Conservation (phyloP, 23 red algal genomes). For the Gracilariopsis chorda region DNA sequence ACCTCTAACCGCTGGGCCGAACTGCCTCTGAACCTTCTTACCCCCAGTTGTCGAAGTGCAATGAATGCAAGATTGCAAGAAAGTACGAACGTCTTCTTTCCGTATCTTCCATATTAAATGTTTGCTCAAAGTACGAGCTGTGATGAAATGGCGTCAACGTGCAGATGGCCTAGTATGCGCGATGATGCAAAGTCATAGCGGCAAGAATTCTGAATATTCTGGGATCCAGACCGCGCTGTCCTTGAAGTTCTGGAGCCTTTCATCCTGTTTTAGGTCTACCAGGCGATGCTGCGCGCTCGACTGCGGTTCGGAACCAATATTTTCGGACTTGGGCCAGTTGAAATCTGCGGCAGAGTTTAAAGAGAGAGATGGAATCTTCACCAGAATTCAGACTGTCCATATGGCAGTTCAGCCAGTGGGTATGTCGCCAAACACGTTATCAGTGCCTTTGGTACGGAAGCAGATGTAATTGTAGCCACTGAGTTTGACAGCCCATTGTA, state of each 20-base stretch:
- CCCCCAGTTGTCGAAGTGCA: neutral
- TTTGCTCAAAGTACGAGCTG: neutral
- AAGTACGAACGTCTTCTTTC: neutral
- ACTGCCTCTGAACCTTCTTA: neutral
- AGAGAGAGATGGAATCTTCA: neutral
- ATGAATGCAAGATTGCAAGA: slow-evolving; percentile 7
- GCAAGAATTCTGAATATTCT: neutral
- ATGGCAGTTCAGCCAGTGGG: neutral
- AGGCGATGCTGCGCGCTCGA: too few relatives aligned
- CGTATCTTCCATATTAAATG: neutral
- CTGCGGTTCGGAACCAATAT: neutral
- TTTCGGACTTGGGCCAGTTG: neutral
- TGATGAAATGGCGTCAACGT: neutral
- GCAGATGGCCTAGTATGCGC: neutral
- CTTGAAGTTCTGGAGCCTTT: too few relatives aligned
- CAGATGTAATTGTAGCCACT: neutral
- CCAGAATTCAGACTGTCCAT: neutral
- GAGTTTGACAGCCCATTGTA: neutral
- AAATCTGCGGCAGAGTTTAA: neutral
- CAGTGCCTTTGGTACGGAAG: neutral
- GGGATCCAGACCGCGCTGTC: slow-evolving; percentile 5
- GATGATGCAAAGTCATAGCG: neutral
- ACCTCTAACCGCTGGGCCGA: neutral
- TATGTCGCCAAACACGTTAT: neutral
- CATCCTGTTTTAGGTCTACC: too few relatives aligned